phyloP scores from a whole-genome alignment of 1,284 basidiomycete species.

The Cryptococcus sp. region DNA sequence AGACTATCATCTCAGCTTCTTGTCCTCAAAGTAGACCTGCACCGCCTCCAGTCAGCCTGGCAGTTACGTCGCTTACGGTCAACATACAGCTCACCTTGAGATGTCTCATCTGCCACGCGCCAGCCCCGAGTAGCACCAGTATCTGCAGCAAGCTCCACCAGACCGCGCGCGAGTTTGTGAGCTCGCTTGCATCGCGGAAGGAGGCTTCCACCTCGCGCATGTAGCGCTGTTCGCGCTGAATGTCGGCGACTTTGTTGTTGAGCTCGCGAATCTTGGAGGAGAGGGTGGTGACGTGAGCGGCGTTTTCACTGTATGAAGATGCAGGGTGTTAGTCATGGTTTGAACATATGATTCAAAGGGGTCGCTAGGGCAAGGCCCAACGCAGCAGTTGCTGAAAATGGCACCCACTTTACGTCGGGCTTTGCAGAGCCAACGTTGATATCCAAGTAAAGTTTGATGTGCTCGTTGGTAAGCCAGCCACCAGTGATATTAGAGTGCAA shows the following conservation, averaged over 20 bases:
- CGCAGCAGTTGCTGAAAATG: too few species aligned
- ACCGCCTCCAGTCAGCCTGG: background rate
- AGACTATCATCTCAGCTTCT: constrained; percentile 64
- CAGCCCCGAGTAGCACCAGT: constrained; percentile 74
- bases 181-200: constrained; percentile 84
- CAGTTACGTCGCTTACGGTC: constrained; percentile 1
- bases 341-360: too few species aligned
- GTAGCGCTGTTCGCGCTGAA: constrained; percentile 94
- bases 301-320: constrained; percentile 55
- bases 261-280: constrained; percentile 83
- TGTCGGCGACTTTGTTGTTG: constrained; percentile 87
- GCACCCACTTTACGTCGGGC: constrained; percentile 65
- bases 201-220: constrained; percentile 93
- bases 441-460: constrained; percentile 93
- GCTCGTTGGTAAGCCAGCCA: constrained; percentile 76
- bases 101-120: constrained; percentile 89
- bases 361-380: too few species aligned
- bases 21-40: constrained; percentile 82
- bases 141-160: constrained; percentile 93
- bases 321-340: too few species aligned
- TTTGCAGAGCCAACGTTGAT: constrained; percentile 85
- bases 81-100: constrained; percentile 62
- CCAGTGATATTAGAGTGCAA: constrained; percentile 80
- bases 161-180: constrained; percentile 81
- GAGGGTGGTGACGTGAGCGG: constrained; percentile 80